Evolutionary conservation across 2,329 filamentous ascomycete species (phyloP), one percentile per base, ranked within the genome.

Genomic region (Colletotrichum shisoi): DNA sequence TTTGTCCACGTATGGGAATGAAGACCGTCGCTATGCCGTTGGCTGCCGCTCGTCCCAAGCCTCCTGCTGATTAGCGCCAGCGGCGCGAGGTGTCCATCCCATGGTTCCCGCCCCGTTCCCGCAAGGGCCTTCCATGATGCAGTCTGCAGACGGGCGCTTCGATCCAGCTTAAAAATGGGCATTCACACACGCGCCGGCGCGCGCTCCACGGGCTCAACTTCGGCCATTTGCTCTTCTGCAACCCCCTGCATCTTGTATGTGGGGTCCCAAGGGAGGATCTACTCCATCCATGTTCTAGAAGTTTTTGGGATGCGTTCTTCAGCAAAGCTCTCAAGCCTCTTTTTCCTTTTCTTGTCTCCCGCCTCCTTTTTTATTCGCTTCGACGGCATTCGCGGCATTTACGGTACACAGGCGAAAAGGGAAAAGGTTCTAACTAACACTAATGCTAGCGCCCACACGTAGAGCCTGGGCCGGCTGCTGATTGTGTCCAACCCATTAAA

Each of bases 111-210:
- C 48, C 57, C 62, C 45, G 62, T 57, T 68, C 31, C 66, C 66
- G 62, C 66, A 68, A 57, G 66, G 62, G 31, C 51, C 62, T 68
- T 40, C 66, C 66, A 68, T 67, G 66, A 62, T 67, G 57, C 52
- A 37, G 42, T 57, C 54, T 27, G 49, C 42, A 57, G 46, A 57
- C 48, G 45, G 27, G 34, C 45, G 59, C 39, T 31, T 45, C 48
- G n/a, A 42, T 51, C 54, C 54, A 67, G 57, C 54, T 44, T 52
- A 40, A 62, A 54, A 66, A 66, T 39, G 52, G 57, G 45, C 27
- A 44, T n/a, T 49, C 57, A 60, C 49, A 42, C 63, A 4, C 54
- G 60, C 60, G 27, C 42, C 40, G 60, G 60, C 60, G 19, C 54
- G 34, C 59, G 52, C 53, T 64, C 48, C 61, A 49, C 39, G 40